These are phyloP conservation scores for Clavispora fructus DNA, from an alignment of 805 yeast genomes.

Conservation along the genomic window DNA sequence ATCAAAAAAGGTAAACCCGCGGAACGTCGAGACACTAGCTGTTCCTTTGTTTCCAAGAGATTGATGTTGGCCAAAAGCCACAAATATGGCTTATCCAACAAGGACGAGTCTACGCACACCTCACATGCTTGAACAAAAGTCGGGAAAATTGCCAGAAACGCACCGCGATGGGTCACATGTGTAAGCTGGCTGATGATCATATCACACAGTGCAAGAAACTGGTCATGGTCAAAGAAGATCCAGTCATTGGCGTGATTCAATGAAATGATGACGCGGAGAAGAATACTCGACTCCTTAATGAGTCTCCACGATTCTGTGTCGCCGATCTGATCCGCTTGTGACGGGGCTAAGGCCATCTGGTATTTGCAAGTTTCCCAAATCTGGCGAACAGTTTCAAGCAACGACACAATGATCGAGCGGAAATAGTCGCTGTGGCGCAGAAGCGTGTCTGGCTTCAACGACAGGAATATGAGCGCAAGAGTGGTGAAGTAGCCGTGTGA, in stretches of 20 bases:
- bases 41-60: slow-evolving; percentile 51
- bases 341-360: slow-evolving; percentile 37
- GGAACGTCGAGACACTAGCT: slow-evolving; percentile 79
- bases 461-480: slow-evolving; percentile 38
- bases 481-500: slow-evolving; percentile 71
- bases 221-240: slow-evolving; percentile 16
- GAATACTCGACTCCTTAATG: slow-evolving; percentile 63
- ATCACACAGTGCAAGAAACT: slow-evolving; percentile 42
- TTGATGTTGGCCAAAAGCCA: slow-evolving; percentile 61
- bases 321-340: slow-evolving; percentile 20
- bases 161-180: slow-evolving; percentile 82
- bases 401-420: slow-evolving; percentile 9
- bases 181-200: slow-evolving; percentile 62
- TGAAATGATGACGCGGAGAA: slow-evolving; percentile 45
- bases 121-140: slow-evolving; percentile 64
- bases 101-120: slow-evolving; percentile 38
- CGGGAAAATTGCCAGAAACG: slow-evolving; percentile 84
- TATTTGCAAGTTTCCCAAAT: slow-evolving; percentile 45
- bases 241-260: slow-evolving; percentile 4
- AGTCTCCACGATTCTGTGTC: slow-evolving; percentile 77
- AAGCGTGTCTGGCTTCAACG: neutral
- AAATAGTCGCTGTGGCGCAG: neutral
- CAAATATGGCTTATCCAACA: slow-evolving; percentile 36
- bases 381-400: slow-evolving; percentile 14
- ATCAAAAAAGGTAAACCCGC: slow-evolving; percentile 86